Evolutionary conservation across 2,329 filamentous ascomycete genomes (phyloP), one percentile per base, ranked within the genome.

Genomic region (Neonectria ditissima): DNA sequence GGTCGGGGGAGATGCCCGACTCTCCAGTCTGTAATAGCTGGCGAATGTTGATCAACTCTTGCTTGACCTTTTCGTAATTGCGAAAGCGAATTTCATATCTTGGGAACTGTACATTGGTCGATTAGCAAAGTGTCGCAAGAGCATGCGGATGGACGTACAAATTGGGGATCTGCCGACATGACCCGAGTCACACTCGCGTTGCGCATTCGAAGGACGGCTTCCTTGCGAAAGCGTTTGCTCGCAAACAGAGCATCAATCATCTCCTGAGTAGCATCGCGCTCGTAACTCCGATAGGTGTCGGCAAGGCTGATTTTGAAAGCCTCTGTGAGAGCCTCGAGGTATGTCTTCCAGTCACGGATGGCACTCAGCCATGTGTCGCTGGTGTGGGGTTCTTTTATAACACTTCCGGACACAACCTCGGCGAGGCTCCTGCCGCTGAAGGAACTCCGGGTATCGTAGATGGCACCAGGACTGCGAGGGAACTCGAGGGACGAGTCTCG

Each of bases 81-180:
- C 80, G 75, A 50, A 84, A 84, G 1, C 83, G 79, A 44, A 83
- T 80, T 63, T 82, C 82, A 60, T 83, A 85, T 70, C 79, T 62
- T 45, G 78, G 77, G 71, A 84, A 80, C 75, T 81, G 59, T 2
- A 13, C 9, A 26, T 13, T 4, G 32, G n/a, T 1, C 4, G 59
- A 63, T 72, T 48, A 71, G 70, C 34, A 14, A 14, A 24, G 13
- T 37, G 52, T 18, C 13, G 50, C 11, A 26, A 16, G 9, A 3
- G 16, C 43, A 13, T 14, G 8, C 8, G 2, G 5, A 7, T 8
- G 16, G 10, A 72, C 79, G 65, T 65, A 80, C 79, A 66, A 82
- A 83, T 61, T 81, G 78, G 5, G 78, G 78, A 53, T 82, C 80
- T 8, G 81, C 80, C 4, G 80, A 82, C 68, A 80, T 76, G 47